Evolutionary conservation across 73 alveolate genomes (phyloP), one percentile per base, ranked within the genome.

Genomic region (Paramecium bursaria): DNA sequence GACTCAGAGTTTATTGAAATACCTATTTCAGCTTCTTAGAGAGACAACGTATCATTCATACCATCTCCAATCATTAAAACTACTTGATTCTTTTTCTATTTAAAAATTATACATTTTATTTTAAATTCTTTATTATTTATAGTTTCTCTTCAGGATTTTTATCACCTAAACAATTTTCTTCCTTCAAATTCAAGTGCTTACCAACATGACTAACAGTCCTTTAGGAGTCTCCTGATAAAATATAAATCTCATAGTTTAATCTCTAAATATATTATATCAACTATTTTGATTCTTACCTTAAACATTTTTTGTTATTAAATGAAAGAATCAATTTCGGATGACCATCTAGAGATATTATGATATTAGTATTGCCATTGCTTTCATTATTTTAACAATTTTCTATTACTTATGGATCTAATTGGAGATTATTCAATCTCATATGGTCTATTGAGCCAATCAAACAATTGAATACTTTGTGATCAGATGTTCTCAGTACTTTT

Each of bases 51-150:
- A 53, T 79, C 89, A 79, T 79, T 79, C 14, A 79, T 25, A 6
- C 89, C 89, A 54, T 79, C 89, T 10, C 89, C 89, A 39, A 79
- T 79, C 89, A 79, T 79, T 74, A 79, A 53, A 23, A 55, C 89
- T 22, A 53, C 89, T 4, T 79, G 46, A 5, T 79, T 52, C 26
- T 46, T 54, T 50, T n/a, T n/a, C n/a, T n/a, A n/a, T n/a, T n/a
- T n/a, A n/a, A n/a, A n/a, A n/a, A n/a, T n/a, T n/a, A n/a, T n/a
- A n/a, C n/a, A n/a, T n/a, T n/a, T n/a, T n/a, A n/a, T n/a, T n/a
- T 79, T 1, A 79, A 27, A 5, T 54, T 35, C 31, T 54, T 33
- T 52, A 79, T 6, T 3, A 79, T 48, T 22, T 2, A 14, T 6
- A 39, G 21, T 23, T 79, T 79, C 17, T 82, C 76, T 26, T 79